Evolutionary conservation across 2,329 filamentous ascomycete genomes (phyloP).

Genomic region (Colletotrichum sp.): DNA sequence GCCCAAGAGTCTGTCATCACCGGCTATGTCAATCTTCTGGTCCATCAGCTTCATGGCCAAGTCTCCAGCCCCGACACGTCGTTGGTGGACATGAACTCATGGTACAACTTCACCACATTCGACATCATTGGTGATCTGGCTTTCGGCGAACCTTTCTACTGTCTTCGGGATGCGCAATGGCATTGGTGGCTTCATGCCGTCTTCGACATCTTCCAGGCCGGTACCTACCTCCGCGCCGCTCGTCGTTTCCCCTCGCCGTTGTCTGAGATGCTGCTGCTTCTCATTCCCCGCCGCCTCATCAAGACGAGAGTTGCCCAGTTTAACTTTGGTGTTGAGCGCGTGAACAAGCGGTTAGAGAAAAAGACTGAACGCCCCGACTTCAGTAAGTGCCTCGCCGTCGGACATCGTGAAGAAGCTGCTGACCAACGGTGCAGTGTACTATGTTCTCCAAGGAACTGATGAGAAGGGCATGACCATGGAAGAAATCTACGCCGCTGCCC

Average conservation of each 20-base stretch:
- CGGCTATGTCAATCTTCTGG: slow-evolving; percentile 30
- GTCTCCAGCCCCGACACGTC: not conserved
- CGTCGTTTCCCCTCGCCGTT: slow-evolving; percentile 10
- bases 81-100: slow-evolving; percentile 27
- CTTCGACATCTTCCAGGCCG: slow-evolving; percentile 24
- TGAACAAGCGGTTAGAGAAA: slow-evolving; percentile 3
- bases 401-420: not conserved
- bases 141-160: slow-evolving; percentile 33
- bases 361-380: slow-evolving; percentile 7
- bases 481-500: slow-evolving; percentile 12
- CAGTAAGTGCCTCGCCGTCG: not conserved
- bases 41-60: slow-evolving; percentile 23
- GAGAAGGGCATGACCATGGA: slow-evolving; percentile 9
- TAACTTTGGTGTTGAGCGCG: slow-evolving; percentile 12
- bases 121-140: slow-evolving; percentile 34
- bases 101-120: slow-evolving; percentile 33
- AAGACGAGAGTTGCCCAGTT: slow-evolving; percentile 12
- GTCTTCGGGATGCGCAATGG: slow-evolving; percentile 25
- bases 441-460: slow-evolving; percentile 6
- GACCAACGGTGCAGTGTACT: not conserved
- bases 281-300: slow-evolving; percentile 12
- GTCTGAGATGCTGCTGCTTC: slow-evolving; percentile 6
- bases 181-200: slow-evolving; percentile 32
- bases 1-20: slow-evolving; percentile 33
- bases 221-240: slow-evolving; percentile 12